Evolutionary conservation across 805 yeast species (phyloP).

Genomic region (Blastobotrys chiropterorum): DNA sequence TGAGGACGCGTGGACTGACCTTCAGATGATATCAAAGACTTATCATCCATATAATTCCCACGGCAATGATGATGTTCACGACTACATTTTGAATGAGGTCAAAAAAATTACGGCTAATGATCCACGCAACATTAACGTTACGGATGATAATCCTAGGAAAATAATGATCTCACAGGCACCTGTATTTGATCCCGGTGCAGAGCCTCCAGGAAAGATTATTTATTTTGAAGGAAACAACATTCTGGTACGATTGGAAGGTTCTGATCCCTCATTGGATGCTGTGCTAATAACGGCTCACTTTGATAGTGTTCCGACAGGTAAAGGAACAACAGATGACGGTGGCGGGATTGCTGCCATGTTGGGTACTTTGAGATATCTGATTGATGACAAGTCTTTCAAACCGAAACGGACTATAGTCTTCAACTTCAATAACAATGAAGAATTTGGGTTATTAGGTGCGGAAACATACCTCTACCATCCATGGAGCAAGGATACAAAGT

Average conservation of each 20-base stretch:
- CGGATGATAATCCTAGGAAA: constrained; percentile 35
- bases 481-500: constrained; percentile 53
- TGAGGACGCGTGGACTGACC: constrained; percentile 54
- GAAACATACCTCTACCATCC: constrained; percentile 63
- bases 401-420: constrained; percentile 71
- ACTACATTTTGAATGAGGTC: constrained; percentile 48
- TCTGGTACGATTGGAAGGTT: constrained; percentile 68
- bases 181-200: constrained; percentile 36
- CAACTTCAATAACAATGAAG: constrained; percentile 87
- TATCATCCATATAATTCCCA: constrained; percentile 77
- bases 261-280: constrained; percentile 52
- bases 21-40: constrained; percentile 58
- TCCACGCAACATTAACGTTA: constrained; percentile 29
- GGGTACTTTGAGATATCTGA: constrained; percentile 54
- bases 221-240: constrained; percentile 81
- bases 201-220: constrained; percentile 40
- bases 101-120: constrained; percentile 28
- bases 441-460: constrained; percentile 82
- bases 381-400: constrained; percentile 32
- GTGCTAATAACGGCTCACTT: constrained; percentile 77
- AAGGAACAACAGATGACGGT: constrained; percentile 90
- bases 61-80: constrained; percentile 72
- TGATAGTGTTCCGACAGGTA: constrained; percentile 82
- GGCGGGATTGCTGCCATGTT: constrained; percentile 78
- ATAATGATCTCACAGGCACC: constrained; percentile 47